phyloP scores from a whole-genome alignment of 441 rosid genomes.

The Brassica hybrid region DNA sequence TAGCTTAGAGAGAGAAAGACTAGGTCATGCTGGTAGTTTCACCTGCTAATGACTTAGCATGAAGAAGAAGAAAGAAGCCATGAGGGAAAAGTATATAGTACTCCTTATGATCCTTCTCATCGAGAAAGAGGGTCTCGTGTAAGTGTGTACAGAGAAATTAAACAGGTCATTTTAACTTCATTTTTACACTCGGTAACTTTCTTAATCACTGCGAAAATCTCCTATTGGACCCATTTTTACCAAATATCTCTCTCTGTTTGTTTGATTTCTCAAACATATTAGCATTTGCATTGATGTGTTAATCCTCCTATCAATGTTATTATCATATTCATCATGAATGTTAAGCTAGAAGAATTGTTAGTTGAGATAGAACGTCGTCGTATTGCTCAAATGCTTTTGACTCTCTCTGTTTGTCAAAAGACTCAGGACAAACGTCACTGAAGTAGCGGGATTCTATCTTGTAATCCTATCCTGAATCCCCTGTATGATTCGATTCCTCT shows the following conservation, averaged over 20 bases:
- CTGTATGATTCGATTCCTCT: neutral
- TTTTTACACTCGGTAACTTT: too few relatives aligned
- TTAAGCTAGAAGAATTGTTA: neutral
- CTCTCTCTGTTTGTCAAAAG: neutral
- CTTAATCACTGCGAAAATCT: neutral
- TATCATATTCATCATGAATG: too few relatives aligned
- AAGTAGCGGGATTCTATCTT: neutral
- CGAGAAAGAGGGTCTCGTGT: too few relatives aligned
- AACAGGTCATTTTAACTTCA: neutral
- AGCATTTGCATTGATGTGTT: neutral
- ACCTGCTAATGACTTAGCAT: constrained; percentile 42
- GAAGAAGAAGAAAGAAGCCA: constrained; percentile 8
- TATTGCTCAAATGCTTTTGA: neutral
- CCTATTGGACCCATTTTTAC: neutral
- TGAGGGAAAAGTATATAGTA: too few relatives aligned
- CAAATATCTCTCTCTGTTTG: neutral
- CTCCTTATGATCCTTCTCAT: too few relatives aligned
- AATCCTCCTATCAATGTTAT: neutral
- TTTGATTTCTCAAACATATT: neutral
- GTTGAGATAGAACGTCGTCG: neutral
- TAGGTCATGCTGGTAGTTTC: constrained; percentile 41
- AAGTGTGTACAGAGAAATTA: too few relatives aligned
- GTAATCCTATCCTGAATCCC: neutral
- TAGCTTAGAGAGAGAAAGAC: constrained; percentile 30
- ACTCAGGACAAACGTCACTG: neutral